Conservation (phyloP, 1,284 basidiomycete genomes). For the Cutaneotrichosporon curvatum region DNA sequence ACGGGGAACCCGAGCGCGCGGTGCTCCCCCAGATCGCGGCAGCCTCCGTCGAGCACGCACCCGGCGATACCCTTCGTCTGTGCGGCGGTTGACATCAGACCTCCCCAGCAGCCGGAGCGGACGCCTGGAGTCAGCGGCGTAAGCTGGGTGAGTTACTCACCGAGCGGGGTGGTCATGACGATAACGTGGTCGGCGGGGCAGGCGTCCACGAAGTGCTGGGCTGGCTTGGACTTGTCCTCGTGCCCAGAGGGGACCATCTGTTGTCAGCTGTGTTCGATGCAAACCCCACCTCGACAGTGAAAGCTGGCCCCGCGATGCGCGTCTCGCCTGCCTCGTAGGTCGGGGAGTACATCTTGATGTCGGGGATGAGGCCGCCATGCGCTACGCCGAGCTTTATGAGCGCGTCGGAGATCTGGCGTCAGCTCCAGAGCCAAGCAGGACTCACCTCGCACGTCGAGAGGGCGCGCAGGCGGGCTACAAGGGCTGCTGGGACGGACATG, state of each 20-base stretch:
- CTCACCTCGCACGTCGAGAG: neutral
- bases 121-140: constrained; percentile 14
- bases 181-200: constrained; percentile 61
- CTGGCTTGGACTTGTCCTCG: constrained; percentile 58
- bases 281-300: constrained; percentile 62
- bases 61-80: constrained; percentile 42
- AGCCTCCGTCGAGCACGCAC: constrained; percentile 48
- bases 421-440: neutral
- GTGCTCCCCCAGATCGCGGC: constrained; percentile 48
- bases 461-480: too few species aligned
- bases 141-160: constrained; percentile 46
- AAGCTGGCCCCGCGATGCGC: constrained; percentile 66
- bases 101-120: constrained; percentile 43
- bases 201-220: constrained; percentile 77
- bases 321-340: constrained; percentile 46
- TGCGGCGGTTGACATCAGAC: constrained; percentile 49
- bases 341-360: constrained; percentile 61
- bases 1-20: constrained; percentile 42
- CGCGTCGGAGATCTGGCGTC: constrained; percentile 71
- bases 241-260: constrained; percentile 65
- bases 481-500: too few species aligned
- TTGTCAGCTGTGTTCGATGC: constrained; percentile 2
- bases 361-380: constrained; percentile 74
- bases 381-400: constrained; percentile 71
- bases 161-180: constrained; percentile 67